Base-by-base conservation (phyloP, 805 yeast genomes). In the Lipomyces japonicus region DNA sequence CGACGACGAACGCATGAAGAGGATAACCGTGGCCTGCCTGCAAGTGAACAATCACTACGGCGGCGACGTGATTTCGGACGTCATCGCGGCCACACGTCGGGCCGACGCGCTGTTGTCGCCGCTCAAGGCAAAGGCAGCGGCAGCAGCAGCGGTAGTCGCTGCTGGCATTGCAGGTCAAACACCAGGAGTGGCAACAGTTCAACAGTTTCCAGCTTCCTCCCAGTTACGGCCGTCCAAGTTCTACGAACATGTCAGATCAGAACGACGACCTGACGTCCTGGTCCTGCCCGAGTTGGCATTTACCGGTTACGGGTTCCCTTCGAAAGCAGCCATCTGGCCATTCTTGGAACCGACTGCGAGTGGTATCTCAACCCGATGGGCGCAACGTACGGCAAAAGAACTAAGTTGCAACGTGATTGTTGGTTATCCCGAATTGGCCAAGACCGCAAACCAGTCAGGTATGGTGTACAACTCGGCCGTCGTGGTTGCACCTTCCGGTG, bases 201-300 rank as follows among this genome's bases (percentile, higher is more conserved):
- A 30, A n/a, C 34, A 14, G n/a, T 14, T 14, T n/a, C 12, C n/a
- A n/a, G n/a, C n/a, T n/a, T n/a, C n/a, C n/a, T n/a, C 34, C 14
- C 24, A 23, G 32, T 42, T 37, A 18, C n/a, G 16, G 24, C 37
- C 30, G 3, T n/a, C 21, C 10, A 23, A n/a, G 4, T 12, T 18
- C 4, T 9, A 26, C n/a, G 28, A 28, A 18, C 25, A 21, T 14
- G 21, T 31, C 18, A 22, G 32, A 12, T 18, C 18, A 23, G 40
- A 21, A 35, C 25, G 18, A 14, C 25, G 23, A 16, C 42, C 44
- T 7, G 95, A 88, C 63, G 58, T 89, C n/a, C 65, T 89, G 5
- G 76, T 89, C 1, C 73, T 90, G 4, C 95, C 97, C 0, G 97
- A 89, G 61, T 68, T 89, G 43, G 88, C 95, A 0, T 68, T 90